phyloP scores from a whole-genome alignment of 805 yeast species.

The Yarrowia bubula region DNA sequence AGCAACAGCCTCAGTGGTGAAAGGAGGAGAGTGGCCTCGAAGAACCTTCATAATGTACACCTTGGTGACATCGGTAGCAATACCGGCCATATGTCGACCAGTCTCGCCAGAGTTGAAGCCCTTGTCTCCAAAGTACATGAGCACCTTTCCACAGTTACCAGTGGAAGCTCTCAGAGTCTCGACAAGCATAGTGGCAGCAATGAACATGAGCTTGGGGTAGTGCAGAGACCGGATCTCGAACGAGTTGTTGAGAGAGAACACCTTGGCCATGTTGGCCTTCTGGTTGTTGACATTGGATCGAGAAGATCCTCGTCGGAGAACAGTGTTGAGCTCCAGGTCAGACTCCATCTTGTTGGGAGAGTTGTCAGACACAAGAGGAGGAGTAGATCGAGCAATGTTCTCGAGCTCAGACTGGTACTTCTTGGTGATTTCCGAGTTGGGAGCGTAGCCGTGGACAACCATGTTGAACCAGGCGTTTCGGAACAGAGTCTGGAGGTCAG shows the following conservation, averaged over 20 bases:
- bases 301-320: conserved; percentile 84
- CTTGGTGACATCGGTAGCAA: conserved; percentile 58
- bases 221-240: conserved; percentile 57
- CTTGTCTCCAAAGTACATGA: conserved; percentile 83
- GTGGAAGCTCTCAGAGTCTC: conserved; percentile 75
- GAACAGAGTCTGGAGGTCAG: conserved; percentile 57
- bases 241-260: conserved; percentile 51
- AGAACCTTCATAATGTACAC: conserved; percentile 55
- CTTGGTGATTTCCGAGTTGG: conserved; percentile 52
- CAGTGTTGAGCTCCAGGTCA: conserved; percentile 86
- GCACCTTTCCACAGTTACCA: conserved; percentile 77
- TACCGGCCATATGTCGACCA: conserved; percentile 62
- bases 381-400: conserved; percentile 80
- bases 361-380: conserved; percentile 79
- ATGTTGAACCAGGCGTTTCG: conserved; percentile 92
- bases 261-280: conserved; percentile 42
- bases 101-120: conserved; percentile 68
- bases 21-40: conserved; percentile 53
- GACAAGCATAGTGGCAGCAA: conserved; percentile 75
- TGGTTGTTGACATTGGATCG: conserved; percentile 76
- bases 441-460: conserved; percentile 78
- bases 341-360: conserved; percentile 85
- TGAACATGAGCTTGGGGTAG: conserved; percentile 78
- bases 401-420: conserved; percentile 51
- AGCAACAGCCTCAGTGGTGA: conserved; percentile 59